These are phyloP conservation scores for Aspergillus taichungensis DNA, from an alignment of 495 filamentous ascomycete genomes.

Conservation along the genomic window DNA sequence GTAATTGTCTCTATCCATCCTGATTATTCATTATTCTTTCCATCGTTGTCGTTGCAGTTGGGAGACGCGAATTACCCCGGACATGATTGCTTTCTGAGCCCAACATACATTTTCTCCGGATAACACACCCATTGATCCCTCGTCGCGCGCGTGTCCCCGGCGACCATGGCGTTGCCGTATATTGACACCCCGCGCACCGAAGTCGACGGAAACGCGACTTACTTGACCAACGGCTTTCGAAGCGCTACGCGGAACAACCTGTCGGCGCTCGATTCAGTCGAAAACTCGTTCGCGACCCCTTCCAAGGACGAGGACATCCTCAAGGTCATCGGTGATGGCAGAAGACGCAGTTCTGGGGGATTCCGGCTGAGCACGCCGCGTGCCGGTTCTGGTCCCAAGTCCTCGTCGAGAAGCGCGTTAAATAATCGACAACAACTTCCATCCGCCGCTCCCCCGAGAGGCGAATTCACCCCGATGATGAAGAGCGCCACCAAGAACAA, in stretches of 20 bases:
- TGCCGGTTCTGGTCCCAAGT: slow-evolving; percentile 40
- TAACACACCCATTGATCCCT: neutral
- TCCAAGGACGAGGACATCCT: slow-evolving; percentile 67
- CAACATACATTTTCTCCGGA: slow-evolving; percentile 1
- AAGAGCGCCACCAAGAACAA: slow-evolving; percentile 83
- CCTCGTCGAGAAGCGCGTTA: slow-evolving; percentile 41
- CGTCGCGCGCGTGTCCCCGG: slow-evolving; percentile 6
- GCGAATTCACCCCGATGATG: slow-evolving; percentile 89
- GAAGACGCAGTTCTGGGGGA: slow-evolving; percentile 38
- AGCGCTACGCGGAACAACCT: slow-evolving; percentile 38
- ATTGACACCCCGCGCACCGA: slow-evolving; percentile 77
- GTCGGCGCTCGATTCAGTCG: slow-evolving; percentile 69
- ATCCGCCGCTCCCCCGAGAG: slow-evolving; percentile 47
- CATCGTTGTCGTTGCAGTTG: neutral
- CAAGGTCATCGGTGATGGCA: slow-evolving; percentile 54
- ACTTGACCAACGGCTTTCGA: slow-evolving; percentile 51
- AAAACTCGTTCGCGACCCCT: slow-evolving; percentile 79
- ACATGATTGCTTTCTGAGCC: slow-evolving; percentile 27
- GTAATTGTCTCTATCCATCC: neutral
- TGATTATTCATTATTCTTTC: neutral
- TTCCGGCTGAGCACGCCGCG: slow-evolving; percentile 63
- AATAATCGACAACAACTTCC: slow-evolving; percentile 57
- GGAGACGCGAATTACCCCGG: neutral
- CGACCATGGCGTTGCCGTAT: slow-evolving; percentile 41
- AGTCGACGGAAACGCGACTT: slow-evolving; percentile 66